Evolutionary conservation across 2,329 filamentous ascomycete species (phyloP).

Genomic region (Simplicillium sp.): DNA sequence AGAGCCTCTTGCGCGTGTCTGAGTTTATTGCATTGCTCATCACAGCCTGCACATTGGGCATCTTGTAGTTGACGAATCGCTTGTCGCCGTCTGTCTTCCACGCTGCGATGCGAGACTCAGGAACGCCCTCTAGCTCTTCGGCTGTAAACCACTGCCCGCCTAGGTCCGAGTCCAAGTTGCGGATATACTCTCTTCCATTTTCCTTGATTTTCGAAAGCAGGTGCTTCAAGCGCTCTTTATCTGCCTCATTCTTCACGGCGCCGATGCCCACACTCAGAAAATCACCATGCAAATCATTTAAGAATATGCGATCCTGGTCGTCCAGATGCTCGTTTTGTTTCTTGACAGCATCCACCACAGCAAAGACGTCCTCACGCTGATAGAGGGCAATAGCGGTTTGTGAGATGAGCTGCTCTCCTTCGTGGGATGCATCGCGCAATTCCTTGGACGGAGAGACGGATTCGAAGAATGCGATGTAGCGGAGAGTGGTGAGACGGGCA

Average conservation of each 20-base stretch:
- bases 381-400: constrained; percentile 61
- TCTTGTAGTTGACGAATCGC: constrained; percentile 4
- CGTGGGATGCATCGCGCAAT: constrained; percentile 59
- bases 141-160: constrained; percentile 62
- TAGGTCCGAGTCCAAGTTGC: constrained; percentile 67
- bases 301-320: not conserved
- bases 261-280: not conserved
- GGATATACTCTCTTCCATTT: constrained; percentile 17
- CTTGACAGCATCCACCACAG: constrained; percentile 41
- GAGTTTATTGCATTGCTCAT: constrained; percentile 1
- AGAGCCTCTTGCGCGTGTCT: constrained; percentile 52
- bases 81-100: constrained; percentile 6
- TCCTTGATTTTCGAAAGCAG: too few relatives aligned
- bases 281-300: constrained; percentile 1
- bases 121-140: constrained; percentile 62
- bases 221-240: too few relatives aligned
- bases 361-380: constrained; percentile 68
- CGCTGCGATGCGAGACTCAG: constrained; percentile 51
- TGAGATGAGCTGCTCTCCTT: constrained; percentile 61
- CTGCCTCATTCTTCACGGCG: too few relatives aligned
- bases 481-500: constrained; percentile 39
- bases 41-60: constrained; percentile 5
- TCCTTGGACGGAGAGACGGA: constrained; percentile 57
- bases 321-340: constrained; percentile 1
- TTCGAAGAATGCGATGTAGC: constrained; percentile 67